These are phyloP conservation scores for Kazachstania africana DNA, from an alignment of 805 yeast species.

Conservation along the genomic window DNA sequence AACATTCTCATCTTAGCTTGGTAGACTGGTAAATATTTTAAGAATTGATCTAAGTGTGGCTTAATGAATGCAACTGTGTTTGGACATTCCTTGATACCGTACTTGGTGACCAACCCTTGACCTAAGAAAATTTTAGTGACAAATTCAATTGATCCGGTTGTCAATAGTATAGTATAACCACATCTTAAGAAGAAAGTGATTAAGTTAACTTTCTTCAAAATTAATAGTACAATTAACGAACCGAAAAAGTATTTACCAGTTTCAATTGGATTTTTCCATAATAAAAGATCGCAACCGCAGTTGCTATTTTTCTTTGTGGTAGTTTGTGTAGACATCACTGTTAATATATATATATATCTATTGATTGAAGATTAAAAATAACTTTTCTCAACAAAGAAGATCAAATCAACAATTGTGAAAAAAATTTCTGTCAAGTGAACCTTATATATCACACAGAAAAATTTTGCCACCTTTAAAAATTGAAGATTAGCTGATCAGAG, in stretches of 20 bases:
- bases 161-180: constrained; percentile 44
- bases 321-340: constrained; percentile 1
- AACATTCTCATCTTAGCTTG: constrained; percentile 47
- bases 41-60: constrained; percentile 21
- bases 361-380: not conserved
- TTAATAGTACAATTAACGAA: constrained; percentile 40
- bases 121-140: constrained; percentile 64
- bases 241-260: constrained; percentile 71
- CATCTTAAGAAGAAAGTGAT: constrained; percentile 49
- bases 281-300: constrained; percentile 15
- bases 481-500: too few species aligned
- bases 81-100: constrained; percentile 42
- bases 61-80: constrained; percentile 23
- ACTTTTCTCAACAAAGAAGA: not conserved
- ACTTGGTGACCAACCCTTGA: constrained; percentile 63
- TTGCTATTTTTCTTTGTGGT: constrained; percentile 1
- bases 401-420: too few species aligned
- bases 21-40: constrained; percentile 32
- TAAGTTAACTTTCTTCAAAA: constrained; percentile 53
- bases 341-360: not conserved
- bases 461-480: too few species aligned
- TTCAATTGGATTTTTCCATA: constrained; percentile 38
- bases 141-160: constrained; percentile 68
- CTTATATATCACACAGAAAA: too few species aligned
- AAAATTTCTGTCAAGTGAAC: too few species aligned